Evolutionary conservation across 495 filamentous ascomycete species (phyloP).

Genomic region (Thermochaetoides thermophila): DNA sequence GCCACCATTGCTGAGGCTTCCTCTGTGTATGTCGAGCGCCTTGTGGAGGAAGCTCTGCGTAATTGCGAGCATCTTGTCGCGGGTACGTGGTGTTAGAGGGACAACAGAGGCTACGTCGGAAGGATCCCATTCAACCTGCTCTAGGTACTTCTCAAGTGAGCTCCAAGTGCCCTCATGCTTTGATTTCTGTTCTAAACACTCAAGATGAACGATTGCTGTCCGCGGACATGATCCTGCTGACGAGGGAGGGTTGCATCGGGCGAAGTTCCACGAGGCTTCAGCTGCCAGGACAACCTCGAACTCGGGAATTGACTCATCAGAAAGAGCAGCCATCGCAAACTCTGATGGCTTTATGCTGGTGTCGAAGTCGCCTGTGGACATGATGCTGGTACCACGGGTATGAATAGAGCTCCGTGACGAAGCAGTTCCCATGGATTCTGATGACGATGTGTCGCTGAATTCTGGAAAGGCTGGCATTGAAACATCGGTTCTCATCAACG

Average conservation of each 20-base stretch:
- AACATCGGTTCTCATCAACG: slow-evolving; percentile 16
- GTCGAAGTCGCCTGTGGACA: slow-evolving; percentile 26
- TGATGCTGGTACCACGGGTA: slow-evolving; percentile 30
- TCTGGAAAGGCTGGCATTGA: slow-evolving; percentile 17
- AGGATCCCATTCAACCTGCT: slow-evolving; percentile 19
- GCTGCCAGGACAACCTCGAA: slow-evolving; percentile 37
- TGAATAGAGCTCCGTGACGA: slow-evolving; percentile 29
- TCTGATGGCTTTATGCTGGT: slow-evolving; percentile 18
- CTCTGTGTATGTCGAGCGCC: slow-evolving; percentile 43
- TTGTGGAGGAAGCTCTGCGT: slow-evolving; percentile 49
- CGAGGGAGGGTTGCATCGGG: slow-evolving; percentile 38
- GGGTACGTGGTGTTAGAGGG: slow-evolving; percentile 32
- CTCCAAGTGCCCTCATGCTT: slow-evolving; percentile 36
- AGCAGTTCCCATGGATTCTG: slow-evolving; percentile 26
- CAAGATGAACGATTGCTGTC: slow-evolving; percentile 43
- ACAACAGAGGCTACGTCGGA: slow-evolving; percentile 32
- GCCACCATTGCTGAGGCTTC: slow-evolving; percentile 16
- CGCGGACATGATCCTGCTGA: slow-evolving; percentile 37
- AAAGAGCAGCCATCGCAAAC: slow-evolving; percentile 10
- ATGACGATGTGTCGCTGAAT: slow-evolving; percentile 20
- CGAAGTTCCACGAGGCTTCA: slow-evolving; percentile 41
- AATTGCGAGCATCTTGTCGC: slow-evolving; percentile 49
- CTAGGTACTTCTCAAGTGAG: slow-evolving; percentile 25
- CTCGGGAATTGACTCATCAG: slow-evolving; percentile 26
- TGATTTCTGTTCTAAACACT: slow-evolving; percentile 41